These are phyloP conservation scores for Microthyrium microscopicum DNA, from an alignment of 2,329 filamentous ascomycete genomes.

Conservation along the genomic window DNA sequence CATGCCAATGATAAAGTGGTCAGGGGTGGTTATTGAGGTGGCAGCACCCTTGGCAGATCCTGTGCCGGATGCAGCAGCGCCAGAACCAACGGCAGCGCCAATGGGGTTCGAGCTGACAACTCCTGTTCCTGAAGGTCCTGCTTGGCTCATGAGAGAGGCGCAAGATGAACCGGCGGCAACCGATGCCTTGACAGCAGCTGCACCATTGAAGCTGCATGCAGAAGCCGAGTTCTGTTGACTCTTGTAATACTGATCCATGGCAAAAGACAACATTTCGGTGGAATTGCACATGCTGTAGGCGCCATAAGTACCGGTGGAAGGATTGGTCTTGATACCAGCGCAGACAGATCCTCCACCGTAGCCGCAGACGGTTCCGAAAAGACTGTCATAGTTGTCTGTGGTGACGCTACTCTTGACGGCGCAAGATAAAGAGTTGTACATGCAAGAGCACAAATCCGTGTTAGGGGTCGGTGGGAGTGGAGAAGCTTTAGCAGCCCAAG, in stretches of 20 bases:
- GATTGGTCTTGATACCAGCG: conserved; percentile 51
- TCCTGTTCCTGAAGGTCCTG: conserved; percentile 43
- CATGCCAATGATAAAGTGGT: conserved; percentile 29
- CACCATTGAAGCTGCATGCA: conserved; percentile 57
- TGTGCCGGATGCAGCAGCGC: conserved; percentile 11
- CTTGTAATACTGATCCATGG: conserved; percentile 57
- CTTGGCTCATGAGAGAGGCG: conserved; percentile 41
- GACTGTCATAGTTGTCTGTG: conserved; percentile 41
- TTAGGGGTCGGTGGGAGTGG: conserved; percentile 73
- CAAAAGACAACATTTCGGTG: conserved; percentile 55
- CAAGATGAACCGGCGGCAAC: conserved; percentile 36
- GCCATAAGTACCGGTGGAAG: conserved; percentile 52
- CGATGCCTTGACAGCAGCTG: conserved; percentile 39
- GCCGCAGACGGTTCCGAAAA: conserved; percentile 64
- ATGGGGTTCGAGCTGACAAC: conserved; percentile 34
- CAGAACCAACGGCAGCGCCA: conserved; percentile 19
- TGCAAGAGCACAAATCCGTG: conserved; percentile 65
- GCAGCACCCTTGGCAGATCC: conserved; percentile 19
- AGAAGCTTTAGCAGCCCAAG: conserved; percentile 52
- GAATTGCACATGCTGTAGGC: conserved; percentile 62
- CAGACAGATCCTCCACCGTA: conserved; percentile 37
- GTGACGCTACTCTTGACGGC: conserved; percentile 40
- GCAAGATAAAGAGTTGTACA: conserved; percentile 59
- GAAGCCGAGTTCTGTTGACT: conserved; percentile 33
- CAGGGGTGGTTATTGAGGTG: conserved; percentile 26